Evolutionary conservation across 148 eudicot species (phyloP).

Genomic region (Heliosperma pusillum): DNA sequence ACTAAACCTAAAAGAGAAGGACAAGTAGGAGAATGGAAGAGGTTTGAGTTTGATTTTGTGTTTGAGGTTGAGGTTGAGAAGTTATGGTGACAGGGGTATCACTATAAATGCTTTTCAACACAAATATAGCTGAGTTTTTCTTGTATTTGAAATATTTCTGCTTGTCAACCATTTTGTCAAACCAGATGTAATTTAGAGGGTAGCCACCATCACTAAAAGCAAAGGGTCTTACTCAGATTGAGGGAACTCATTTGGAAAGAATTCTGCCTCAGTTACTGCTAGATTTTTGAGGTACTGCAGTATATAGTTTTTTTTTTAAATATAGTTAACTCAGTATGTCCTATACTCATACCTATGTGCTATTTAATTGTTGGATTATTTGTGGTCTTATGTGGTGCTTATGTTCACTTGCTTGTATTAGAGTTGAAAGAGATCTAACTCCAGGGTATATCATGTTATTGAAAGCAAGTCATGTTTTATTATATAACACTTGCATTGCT

Average conservation of each 20-base stretch:
- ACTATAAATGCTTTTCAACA: too few species aligned
- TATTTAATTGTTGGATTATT: too few species aligned
- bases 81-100: too few species aligned
- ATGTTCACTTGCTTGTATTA: constrained; percentile 6
- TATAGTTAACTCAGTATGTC: not conserved
- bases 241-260: constrained; percentile 89
- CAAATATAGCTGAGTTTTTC: too few species aligned
- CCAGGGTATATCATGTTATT: not conserved
- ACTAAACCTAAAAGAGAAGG: too few species aligned
- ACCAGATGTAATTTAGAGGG: constrained; percentile 80
- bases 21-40: too few species aligned
- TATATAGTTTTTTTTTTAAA: not conserved
- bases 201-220: constrained; percentile 79
- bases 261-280: constrained; percentile 86
- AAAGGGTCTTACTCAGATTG: constrained; percentile 73
- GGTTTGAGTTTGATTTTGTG: too few species aligned
- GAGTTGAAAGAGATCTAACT: not conserved
- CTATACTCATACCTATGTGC: not conserved
- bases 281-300: constrained; percentile 55
- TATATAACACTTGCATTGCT: not conserved
- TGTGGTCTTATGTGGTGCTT: constrained; percentile 5
- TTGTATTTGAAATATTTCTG: not conserved
- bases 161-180: constrained; percentile 5
- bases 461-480: not conserved
- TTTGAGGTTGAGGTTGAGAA: too few species aligned